phyloP scores from a whole-genome alignment of 768 basidiomycete species.

The Tulasnella calospora region DNA sequence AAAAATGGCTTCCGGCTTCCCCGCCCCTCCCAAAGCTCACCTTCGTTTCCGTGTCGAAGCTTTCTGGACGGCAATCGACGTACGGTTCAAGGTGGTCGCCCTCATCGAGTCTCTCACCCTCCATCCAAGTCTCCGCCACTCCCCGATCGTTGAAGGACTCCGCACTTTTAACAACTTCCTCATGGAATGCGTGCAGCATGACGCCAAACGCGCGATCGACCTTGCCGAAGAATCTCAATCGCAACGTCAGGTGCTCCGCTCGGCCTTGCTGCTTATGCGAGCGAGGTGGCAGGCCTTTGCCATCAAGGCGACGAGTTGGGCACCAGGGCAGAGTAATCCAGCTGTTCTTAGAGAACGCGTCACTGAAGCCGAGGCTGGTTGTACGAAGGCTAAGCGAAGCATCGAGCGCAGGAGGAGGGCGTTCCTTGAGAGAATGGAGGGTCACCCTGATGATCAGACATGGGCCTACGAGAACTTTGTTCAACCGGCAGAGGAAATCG shows the following conservation, averaged over 20 bases:
- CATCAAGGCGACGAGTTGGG: conserved; percentile 30
- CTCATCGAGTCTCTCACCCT: conserved; percentile 41
- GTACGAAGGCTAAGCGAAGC: background rate
- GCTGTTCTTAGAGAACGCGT: background rate
- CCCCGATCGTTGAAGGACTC: conserved; percentile 5
- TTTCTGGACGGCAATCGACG: conserved; percentile 49
- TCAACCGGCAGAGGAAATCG: conserved; percentile 38
- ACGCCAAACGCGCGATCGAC: conserved; percentile 45
- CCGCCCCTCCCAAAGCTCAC: conserved; percentile 52
- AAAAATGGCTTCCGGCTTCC: conserved; percentile 51
- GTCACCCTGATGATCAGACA: conserved; percentile 29
- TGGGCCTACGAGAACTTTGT: conserved; percentile 50
- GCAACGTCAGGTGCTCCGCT: conserved; percentile 50
- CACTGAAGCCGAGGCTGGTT: background rate
- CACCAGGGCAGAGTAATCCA: conserved; percentile 24
- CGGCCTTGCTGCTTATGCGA: conserved; percentile 44
- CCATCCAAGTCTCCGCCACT: background rate
- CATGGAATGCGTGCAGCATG: conserved; percentile 44
- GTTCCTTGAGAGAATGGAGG: conserved; percentile 28
- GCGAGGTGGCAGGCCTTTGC: conserved; percentile 47
- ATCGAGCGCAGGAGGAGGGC: conserved; percentile 25
- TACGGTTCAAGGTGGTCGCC: conserved; percentile 49
- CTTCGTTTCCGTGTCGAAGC: conserved; percentile 58
- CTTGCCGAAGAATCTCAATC: conserved; percentile 50
- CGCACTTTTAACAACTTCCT: conserved; percentile 45